Conservation (phyloP, 1,284 basidiomycete species). For the Trichosporon faecale region DNA sequence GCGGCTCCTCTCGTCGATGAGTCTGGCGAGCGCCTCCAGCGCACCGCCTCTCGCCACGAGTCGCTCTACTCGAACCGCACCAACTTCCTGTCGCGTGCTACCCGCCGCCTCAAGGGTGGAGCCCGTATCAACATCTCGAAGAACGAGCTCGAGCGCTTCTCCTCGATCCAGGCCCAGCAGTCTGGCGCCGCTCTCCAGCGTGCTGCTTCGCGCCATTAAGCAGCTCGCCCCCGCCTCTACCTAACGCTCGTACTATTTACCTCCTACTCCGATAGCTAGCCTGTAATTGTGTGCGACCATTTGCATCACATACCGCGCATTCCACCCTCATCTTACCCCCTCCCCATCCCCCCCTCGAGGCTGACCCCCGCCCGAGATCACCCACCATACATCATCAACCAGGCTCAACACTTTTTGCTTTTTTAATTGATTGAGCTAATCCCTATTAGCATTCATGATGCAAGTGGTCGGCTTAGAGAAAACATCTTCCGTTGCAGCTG, state of each 20-base stretch:
- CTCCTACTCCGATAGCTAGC: constrained; percentile 21
- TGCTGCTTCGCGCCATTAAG: constrained; percentile 33
- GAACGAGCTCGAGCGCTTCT: constrained; percentile 54
- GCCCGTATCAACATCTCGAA: constrained; percentile 53
- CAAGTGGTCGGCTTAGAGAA: constrained; percentile 29
- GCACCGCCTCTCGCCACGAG: constrained; percentile 88
- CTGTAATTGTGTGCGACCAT: constrained; percentile 29
- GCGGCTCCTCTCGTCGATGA: constrained; percentile 55
- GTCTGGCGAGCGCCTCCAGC: constrained; percentile 71
- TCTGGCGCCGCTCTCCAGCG: constrained; percentile 51
- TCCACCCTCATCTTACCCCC: constrained; percentile 11
- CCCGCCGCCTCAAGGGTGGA: constrained; percentile 46
- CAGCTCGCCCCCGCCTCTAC: constrained; percentile 10
- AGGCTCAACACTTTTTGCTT: constrained; percentile 19
- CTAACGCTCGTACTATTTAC: constrained; percentile 15
- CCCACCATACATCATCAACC: constrained; percentile 21
- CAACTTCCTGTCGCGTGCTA: constrained; percentile 47
- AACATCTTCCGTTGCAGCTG: not conserved
- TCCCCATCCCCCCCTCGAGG: constrained; percentile 6
- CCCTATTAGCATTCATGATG: constrained; percentile 27
- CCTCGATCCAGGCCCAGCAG: constrained; percentile 53
- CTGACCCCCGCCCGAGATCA: not conserved
- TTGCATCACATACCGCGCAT: constrained; percentile 25
- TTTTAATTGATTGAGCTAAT: constrained; percentile 26
- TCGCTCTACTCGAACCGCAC: constrained; percentile 68